A percentile compares a stretch with the other conserved stretches of the same genome.
These are phyloP conservation scores for Trichophyton benhamiae DNA, from an alignment of 2,329 filamentous ascomycete species.

Conservation along the genomic window DNA sequence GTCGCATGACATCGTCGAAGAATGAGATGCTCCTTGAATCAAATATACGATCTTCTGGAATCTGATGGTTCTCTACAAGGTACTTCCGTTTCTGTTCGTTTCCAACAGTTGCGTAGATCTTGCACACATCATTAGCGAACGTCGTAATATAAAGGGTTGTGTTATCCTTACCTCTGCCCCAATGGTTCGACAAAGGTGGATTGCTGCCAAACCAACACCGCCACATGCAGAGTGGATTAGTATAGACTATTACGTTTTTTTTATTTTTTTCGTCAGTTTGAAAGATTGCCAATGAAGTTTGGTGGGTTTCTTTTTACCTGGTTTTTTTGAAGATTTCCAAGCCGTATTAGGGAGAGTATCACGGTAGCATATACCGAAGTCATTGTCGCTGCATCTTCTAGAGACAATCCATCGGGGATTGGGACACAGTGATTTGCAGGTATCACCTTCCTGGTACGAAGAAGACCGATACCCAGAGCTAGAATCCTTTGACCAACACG, in stretches of 20 bases:
- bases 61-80: not conserved
- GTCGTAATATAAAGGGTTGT: not conserved
- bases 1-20: conserved; percentile 11
- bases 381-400: conserved; percentile 21
- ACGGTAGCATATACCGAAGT: conserved; percentile 17
- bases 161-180: conserved; percentile 5
- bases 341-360: conserved; percentile 16
- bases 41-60: conserved; percentile 16
- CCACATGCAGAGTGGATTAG: conserved; percentile 20
- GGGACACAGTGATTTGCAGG: not conserved
- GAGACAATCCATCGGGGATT: conserved; percentile 19
- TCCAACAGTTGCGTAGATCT: conserved; percentile 14
- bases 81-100: not conserved
- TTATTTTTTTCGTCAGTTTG: not conserved
- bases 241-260: conserved; percentile 6
- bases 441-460: not conserved
- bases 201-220: conserved; percentile 16
- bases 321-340: conserved; percentile 11
- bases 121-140: not conserved
- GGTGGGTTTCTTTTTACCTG: not conserved
- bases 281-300: not conserved
- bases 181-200: conserved; percentile 14
- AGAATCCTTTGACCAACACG: not conserved
- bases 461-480: not conserved
- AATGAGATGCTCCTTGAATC: conserved; percentile 17